Conservation (phyloP, 2,329 filamentous ascomycete species). For the Sporothrix humicola region DNA sequence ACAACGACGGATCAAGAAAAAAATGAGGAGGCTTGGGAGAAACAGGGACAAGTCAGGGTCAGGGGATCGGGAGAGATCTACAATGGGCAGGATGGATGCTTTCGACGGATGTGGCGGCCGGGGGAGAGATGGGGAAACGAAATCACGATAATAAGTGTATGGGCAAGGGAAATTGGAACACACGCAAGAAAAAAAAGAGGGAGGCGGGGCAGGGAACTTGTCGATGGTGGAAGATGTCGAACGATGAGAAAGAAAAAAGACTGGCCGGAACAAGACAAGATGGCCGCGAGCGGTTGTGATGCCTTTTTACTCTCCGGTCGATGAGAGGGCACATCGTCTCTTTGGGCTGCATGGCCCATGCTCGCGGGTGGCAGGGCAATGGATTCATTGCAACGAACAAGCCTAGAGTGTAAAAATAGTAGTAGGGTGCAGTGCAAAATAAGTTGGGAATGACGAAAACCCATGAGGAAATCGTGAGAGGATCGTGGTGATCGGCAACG, state of each 20-base stretch:
- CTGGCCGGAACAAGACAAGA: slow-evolving; percentile 29
- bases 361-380: slow-evolving; percentile 34
- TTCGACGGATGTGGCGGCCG: not conserved
- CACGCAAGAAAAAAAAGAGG: not conserved
- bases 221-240: not conserved
- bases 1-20: not conserved
- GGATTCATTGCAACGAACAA: slow-evolving; percentile 14
- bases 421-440: not conserved
- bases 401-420: not conserved
- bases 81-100: not conserved
- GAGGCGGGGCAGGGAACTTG: not conserved
- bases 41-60: slow-evolving; percentile 1
- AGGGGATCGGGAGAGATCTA: not conserved
- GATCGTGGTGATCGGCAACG: not conserved
- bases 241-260: not conserved
- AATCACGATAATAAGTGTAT: not conserved
- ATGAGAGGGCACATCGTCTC: not conserved
- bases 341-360: not conserved
- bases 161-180: not conserved
- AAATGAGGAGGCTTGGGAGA: slow-evolving; percentile 25
- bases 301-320: not conserved
- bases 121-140: not conserved
- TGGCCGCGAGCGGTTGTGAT: not conserved
- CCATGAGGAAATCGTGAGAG: not conserved
- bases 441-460: not conserved